phyloP scores from a whole-genome alignment of 768 basidiomycete genomes.

The Termitomyces sp. region DNA sequence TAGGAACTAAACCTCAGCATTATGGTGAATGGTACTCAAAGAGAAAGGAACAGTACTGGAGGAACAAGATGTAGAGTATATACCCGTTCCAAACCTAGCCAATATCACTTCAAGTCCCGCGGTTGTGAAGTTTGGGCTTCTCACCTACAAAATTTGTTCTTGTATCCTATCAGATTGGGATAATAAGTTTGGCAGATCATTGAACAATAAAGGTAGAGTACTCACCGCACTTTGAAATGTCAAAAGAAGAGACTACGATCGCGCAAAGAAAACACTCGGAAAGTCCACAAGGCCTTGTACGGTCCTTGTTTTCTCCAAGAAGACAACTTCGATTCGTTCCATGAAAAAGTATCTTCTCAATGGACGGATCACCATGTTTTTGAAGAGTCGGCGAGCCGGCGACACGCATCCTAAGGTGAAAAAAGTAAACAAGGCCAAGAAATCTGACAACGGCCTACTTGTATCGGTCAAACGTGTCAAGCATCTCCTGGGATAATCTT shows the following conservation, averaged over 20 bases:
- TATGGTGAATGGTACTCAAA: background rate
- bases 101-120: background rate
- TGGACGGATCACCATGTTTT: constrained; percentile 28
- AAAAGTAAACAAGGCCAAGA: background rate
- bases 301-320: constrained; percentile 47
- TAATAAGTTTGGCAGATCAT: background rate
- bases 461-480: constrained; percentile 14
- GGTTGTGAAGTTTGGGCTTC: background rate
- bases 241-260: constrained; percentile 57
- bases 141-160: constrained; percentile 53
- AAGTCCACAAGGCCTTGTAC: constrained; percentile 44
- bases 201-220: background rate
- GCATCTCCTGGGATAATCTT: constrained; percentile 9
- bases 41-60: constrained; percentile 39
- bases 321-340: constrained; percentile 60
- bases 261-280: constrained; percentile 52
- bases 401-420: constrained; percentile 24
- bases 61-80: constrained; percentile 64
- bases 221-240: constrained; percentile 53
- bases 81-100: constrained; percentile 63
- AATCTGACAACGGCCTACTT: constrained; percentile 2
- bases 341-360: constrained; percentile 63
- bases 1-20: constrained; percentile 18
- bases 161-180: constrained; percentile 19
- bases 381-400: constrained; percentile 19